Evolutionary conservation across 257 asterid genomes (phyloP).

Genomic region (Scutellaria galericulata): DNA sequence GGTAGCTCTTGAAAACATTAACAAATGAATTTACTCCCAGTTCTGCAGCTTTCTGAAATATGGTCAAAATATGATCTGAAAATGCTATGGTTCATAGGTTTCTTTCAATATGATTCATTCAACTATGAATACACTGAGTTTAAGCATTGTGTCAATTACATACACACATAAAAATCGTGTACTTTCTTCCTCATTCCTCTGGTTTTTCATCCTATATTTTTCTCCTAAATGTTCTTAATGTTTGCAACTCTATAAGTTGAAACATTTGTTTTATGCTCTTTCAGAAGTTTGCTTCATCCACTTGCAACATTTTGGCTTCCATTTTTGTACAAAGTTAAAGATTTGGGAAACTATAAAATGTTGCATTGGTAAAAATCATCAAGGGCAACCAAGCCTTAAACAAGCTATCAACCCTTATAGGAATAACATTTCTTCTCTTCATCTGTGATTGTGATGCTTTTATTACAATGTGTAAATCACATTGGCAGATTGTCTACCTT

Average conservation of each 20-base stretch:
- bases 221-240: too few species aligned
- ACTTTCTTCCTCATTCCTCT: too few species aligned
- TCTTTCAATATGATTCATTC: background rate
- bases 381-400: too few species aligned
- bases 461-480: background rate
- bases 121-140: background rate
- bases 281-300: too few species aligned
- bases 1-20: slow-evolving; percentile 1
- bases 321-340: too few species aligned
- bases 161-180: too few species aligned
- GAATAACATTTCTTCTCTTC: background rate
- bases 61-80: background rate
- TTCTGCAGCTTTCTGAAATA: background rate
- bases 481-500: background rate
- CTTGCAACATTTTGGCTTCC: too few species aligned
- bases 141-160: background rate
- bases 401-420: background rate
- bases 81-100: background rate
- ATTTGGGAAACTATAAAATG: too few species aligned
- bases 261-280: too few species aligned
- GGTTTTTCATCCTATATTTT: too few species aligned
- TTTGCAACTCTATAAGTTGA: too few species aligned
- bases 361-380: too few species aligned
- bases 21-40: background rate
- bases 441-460: background rate